phyloP scores from a whole-genome alignment of 164 flowering plant genomes.

The Paratinospora sagittata region DNA sequence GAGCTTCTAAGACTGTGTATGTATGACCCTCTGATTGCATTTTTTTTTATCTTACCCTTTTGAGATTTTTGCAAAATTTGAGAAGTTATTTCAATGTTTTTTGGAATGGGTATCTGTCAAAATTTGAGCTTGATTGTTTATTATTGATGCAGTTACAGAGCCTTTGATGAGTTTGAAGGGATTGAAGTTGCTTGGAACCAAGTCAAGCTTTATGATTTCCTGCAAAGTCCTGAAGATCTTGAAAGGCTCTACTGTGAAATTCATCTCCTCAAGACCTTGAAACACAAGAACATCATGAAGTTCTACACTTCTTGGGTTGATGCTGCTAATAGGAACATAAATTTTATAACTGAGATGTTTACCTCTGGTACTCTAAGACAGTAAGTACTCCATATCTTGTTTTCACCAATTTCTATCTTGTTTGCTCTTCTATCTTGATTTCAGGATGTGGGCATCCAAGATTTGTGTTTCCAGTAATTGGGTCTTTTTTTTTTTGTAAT shows the following conservation, averaged over 20 bases:
- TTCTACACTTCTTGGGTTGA: slow-evolving; percentile 96
- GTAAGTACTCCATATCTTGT: slow-evolving; percentile 25
- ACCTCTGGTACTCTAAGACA: slow-evolving; percentile 94
- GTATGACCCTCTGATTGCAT: slow-evolving; percentile 16
- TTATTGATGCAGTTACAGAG: slow-evolving; percentile 60
- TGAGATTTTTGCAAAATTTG: slow-evolving; percentile 2
- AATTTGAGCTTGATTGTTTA: not conserved
- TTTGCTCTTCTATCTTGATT: slow-evolving; percentile 11
- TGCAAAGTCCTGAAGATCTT: too few relatives aligned
- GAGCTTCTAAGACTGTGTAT: slow-evolving; percentile 93
- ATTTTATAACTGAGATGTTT: slow-evolving; percentile 93
- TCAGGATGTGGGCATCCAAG: not conserved
- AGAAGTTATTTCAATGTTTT: slow-evolving; percentile 2
- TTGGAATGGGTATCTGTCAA: slow-evolving; percentile 6
- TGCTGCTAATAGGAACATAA: slow-evolving; percentile 65
- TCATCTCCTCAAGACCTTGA: slow-evolving; percentile 85
- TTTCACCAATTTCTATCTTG: slow-evolving; percentile 11
- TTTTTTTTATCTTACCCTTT: not conserved
- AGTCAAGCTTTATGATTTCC: too few relatives aligned
- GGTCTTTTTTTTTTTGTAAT: not conserved
- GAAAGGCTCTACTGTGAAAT: too few relatives aligned
- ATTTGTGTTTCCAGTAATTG: not conserved
- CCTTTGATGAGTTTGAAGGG: slow-evolving; percentile 93
- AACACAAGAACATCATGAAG: slow-evolving; percentile 85
- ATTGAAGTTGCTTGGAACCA: too few relatives aligned